These are phyloP conservation scores for Athelia sp. DNA, from an alignment of 1,284 basidiomycete species.

Conservation along the genomic window DNA sequence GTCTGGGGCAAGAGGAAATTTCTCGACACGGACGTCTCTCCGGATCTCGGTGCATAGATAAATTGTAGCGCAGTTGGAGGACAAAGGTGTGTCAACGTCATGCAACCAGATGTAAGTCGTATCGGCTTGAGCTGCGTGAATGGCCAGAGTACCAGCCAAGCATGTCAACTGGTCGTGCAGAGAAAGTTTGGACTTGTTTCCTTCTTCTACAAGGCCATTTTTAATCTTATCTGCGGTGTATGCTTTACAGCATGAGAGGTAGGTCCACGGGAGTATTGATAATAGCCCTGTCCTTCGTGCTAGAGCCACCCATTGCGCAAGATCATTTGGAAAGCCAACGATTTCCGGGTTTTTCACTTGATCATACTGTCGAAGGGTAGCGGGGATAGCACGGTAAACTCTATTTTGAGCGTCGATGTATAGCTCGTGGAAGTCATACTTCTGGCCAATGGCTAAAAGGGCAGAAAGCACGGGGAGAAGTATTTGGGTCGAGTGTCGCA, in stretches of 20 bases:
- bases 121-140: background rate
- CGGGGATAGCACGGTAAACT: background rate
- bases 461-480: constrained; percentile 3
- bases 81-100: background rate
- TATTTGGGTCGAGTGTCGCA: background rate
- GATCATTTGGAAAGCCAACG: background rate
- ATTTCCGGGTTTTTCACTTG: background rate
- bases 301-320: background rate
- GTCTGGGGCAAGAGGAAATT: background rate
- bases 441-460: constrained; percentile 6
- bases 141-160: background rate
- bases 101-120: background rate
- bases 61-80: background rate
- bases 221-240: background rate
- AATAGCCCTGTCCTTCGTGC: background rate
- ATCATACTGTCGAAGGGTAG: background rate
- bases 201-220: background rate
- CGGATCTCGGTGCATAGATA: background rate
- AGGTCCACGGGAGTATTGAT: background rate
- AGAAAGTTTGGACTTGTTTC: background rate
- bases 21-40: background rate
- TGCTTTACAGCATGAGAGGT: background rate
- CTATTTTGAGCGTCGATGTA: constrained; percentile 3
- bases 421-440: constrained; percentile 8
- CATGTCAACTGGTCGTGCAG: background rate